These are phyloP conservation scores for Melaleuca alternifolia DNA, from an alignment of 345 rosid genomes.

Conservation along the genomic window DNA sequence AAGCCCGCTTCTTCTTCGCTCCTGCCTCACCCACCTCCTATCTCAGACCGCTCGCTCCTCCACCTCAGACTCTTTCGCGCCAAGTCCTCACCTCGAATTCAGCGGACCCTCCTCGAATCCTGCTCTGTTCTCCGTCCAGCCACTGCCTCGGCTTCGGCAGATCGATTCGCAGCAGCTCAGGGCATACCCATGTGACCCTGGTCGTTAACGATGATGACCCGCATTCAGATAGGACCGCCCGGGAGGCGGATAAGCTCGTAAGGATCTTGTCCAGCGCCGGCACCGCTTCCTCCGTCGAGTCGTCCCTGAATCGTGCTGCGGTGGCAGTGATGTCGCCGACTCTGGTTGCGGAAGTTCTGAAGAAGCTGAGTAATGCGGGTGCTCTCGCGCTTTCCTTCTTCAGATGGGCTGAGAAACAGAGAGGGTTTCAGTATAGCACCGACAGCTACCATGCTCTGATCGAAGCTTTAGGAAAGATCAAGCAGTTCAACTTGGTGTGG, in stretches of 20 bases:
- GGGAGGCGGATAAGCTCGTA: slow-evolving; percentile 37
- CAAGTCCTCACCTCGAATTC: neutral
- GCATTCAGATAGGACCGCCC: neutral
- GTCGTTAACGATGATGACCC: neutral
- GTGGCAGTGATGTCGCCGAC: slow-evolving; percentile 30
- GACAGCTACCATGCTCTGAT: slow-evolving; percentile 63
- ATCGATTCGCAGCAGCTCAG: neutral
- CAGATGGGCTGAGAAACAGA: slow-evolving; percentile 69
- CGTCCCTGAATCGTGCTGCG: slow-evolving; percentile 31
- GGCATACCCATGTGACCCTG: neutral
- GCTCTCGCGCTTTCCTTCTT: slow-evolving; percentile 58
- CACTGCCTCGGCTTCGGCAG: neutral
- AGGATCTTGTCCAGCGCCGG: slow-evolving; percentile 19
- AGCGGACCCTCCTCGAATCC: neutral
- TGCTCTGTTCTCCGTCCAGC: neutral
- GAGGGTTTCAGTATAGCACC: slow-evolving; percentile 40
- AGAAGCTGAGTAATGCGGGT: slow-evolving; percentile 73
- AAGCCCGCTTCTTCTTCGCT: neutral
- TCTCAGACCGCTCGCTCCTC: neutral
- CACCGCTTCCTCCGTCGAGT: slow-evolving; percentile 13
- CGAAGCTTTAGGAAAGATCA: slow-evolving; percentile 76
- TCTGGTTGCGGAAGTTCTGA: slow-evolving; percentile 44
- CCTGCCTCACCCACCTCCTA: neutral
- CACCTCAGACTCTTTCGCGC: neutral
- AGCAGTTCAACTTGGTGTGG: slow-evolving; percentile 67